Evolutionary conservation across 257 asterid genomes (phyloP), one percentile per base, ranked within the genome.

Genomic region (Craterostigma plantagineum): DNA sequence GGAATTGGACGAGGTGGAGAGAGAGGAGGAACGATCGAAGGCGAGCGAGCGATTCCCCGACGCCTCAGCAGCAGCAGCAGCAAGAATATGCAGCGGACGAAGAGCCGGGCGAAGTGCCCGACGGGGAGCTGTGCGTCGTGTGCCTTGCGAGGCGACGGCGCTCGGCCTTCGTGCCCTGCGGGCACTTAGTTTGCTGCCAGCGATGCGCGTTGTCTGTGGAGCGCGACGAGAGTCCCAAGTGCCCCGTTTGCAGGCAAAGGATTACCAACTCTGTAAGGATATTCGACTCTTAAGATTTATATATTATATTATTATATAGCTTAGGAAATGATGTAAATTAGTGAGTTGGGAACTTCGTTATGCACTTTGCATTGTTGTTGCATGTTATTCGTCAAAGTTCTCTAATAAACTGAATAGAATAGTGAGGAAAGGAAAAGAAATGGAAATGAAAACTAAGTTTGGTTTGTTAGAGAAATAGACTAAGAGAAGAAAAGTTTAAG

Each of bases 151-250:
- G 95, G 48, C 79, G 95, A 66, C 70, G 83, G 12, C 66, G 73
- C 0, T 76, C 91, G 43, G 98, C 93, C 44, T 90, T 90, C 39
- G 48, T 82, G 45, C 98, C 98, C 0, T 90, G 98, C 43, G 98
- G 95, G 9, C 98, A 90, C 59, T 66, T 71, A 15, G 93, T 75
- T 53, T 90, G 95, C 54, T 90, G 98, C 64, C 93, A 71, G 36
- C 75, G 68, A 12, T 79, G 95, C 47, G 95, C 93, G 37, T 66
- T 67, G 52, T 61, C 73, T 23, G 68, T 90, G 39, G 87, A 72
- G 61, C 92, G 81, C 13, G 94, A 76, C 33, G 38, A 15, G 40
- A 45, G 76, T 12, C 93, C 93, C 0, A 74, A 72, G 61, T 83
- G 95, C 47, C 98, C 98, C 3, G 66, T 83, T 0, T 90, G 98